phyloP scores from a whole-genome alignment of 441 rosid genomes.

The Corymbia citriodora region DNA sequence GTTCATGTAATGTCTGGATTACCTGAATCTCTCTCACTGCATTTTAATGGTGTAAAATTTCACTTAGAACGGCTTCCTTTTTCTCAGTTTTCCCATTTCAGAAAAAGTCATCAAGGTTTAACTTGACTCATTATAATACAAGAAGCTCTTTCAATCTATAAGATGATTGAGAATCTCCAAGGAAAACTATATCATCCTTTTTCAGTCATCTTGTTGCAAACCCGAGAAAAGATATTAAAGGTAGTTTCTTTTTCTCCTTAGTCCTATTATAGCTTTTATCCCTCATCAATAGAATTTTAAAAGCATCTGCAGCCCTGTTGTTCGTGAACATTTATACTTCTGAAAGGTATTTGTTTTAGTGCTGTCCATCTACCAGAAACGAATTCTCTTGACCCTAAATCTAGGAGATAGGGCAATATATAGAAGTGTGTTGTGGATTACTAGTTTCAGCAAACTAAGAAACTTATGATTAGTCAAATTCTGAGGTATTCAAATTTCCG shows the following conservation, averaged over 20 bases:
- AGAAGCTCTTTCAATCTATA: slow-evolving; percentile 34
- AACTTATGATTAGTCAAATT: neutral
- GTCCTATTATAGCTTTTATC: neutral
- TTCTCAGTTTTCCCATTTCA: neutral
- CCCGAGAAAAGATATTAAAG: slow-evolving; percentile 82
- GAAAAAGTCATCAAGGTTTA: neutral
- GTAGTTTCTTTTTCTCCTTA: slow-evolving; percentile 21
- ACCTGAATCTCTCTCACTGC: neutral
- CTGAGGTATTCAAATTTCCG: neutral
- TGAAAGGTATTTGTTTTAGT: neutral
- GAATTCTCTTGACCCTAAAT: neutral
- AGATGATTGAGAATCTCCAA: slow-evolving; percentile 65
- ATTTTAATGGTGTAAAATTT: neutral
- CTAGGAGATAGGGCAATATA: neutral
- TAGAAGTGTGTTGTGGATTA: neutral
- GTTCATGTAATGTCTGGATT: neutral
- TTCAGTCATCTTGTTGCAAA: slow-evolving; percentile 64
- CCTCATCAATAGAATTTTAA: neutral
- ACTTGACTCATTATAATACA: slow-evolving; percentile 44
- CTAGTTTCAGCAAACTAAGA: neutral
- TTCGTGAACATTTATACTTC: neutral
- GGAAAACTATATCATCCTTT: slow-evolving; percentile 64
- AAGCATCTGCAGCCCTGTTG: neutral
- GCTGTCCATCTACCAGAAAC: neutral
- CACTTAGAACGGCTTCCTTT: neutral